Evolutionary conservation across 371 early-diverging fungal species (phyloP).

Genomic region (Mortierella polycephala): DNA sequence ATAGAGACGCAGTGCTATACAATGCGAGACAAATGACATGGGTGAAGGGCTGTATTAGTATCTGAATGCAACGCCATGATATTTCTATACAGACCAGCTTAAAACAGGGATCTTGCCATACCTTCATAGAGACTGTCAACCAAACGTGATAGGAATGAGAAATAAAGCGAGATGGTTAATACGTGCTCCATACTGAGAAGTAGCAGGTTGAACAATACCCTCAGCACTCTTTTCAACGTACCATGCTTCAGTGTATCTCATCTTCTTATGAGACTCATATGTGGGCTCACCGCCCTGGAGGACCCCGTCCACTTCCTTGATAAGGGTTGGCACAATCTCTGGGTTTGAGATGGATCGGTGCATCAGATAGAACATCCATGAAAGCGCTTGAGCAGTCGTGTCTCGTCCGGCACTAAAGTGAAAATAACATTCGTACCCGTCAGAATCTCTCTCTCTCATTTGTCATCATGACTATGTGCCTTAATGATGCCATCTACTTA

Average conservation of each 20-base stretch:
- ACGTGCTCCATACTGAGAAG: too few relatives aligned
- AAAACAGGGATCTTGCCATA: constrained; percentile 17
- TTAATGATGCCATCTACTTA: background rate
- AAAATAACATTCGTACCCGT: background rate
- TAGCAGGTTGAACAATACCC: background rate
- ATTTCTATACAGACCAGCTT: background rate
- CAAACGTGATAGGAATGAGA: background rate
- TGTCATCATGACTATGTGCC: too few relatives aligned
- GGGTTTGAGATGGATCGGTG: constrained; percentile 34
- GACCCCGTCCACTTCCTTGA: constrained; percentile 64
- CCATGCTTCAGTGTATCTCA: constrained; percentile 67
- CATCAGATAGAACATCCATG: constrained; percentile 46
- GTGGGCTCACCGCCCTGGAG: constrained; percentile 31
- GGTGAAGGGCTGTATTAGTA: constrained; percentile 9
- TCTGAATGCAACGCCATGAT: too few relatives aligned
- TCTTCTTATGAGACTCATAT: constrained; percentile 60
- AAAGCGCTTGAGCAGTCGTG: constrained; percentile 62
- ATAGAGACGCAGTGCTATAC: constrained; percentile 74
- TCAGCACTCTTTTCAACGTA: constrained; percentile 37
- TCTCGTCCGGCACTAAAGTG: constrained; percentile 46
- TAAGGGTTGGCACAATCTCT: constrained; percentile 51
- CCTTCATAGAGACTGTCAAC: constrained; percentile 63
- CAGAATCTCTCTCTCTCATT: too few relatives aligned
- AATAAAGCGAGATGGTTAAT: too few relatives aligned
- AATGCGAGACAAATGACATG: constrained; percentile 60